Evolutionary conservation across 2,329 filamentous ascomycete genomes (phyloP).

Genomic region (Trichoderma semiorbis): DNA sequence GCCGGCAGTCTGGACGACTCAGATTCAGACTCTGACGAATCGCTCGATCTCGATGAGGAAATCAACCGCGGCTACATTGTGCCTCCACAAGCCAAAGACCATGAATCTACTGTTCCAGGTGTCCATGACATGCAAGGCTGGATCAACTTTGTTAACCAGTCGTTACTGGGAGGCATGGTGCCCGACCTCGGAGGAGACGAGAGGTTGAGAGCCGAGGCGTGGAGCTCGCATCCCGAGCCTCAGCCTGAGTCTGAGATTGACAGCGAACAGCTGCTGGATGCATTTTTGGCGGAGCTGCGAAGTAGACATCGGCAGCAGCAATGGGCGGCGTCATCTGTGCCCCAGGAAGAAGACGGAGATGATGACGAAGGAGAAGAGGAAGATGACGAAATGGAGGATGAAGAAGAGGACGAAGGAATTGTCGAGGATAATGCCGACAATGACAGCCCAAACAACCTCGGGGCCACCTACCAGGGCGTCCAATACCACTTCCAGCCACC

Average conservation of each 20-base stretch:
- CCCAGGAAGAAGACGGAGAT: background rate
- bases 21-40: background rate
- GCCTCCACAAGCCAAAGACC: constrained; percentile 20
- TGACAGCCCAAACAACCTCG: too few relatives aligned
- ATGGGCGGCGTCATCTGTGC: background rate
- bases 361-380: background rate
- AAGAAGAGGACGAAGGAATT: background rate
- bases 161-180: constrained; percentile 25
- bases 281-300: constrained; percentile 22
- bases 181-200: constrained; percentile 27
- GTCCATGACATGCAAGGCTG: constrained; percentile 25
- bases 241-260: constrained; percentile 13
- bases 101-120: constrained; percentile 18
- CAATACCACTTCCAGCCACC: background rate
- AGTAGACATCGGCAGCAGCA: background rate
- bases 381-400: constrained; percentile 11
- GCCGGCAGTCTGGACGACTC: background rate
- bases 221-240: constrained; percentile 23
- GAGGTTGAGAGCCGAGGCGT: constrained; percentile 25
- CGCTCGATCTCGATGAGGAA: constrained; percentile 32
- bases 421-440: background rate
- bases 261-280: constrained; percentile 24
- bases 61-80: constrained; percentile 33
- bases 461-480: background rate
- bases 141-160: constrained; percentile 27